Conservation (phyloP, 179 eudicot species). For the Corrigiola litoralis region DNA sequence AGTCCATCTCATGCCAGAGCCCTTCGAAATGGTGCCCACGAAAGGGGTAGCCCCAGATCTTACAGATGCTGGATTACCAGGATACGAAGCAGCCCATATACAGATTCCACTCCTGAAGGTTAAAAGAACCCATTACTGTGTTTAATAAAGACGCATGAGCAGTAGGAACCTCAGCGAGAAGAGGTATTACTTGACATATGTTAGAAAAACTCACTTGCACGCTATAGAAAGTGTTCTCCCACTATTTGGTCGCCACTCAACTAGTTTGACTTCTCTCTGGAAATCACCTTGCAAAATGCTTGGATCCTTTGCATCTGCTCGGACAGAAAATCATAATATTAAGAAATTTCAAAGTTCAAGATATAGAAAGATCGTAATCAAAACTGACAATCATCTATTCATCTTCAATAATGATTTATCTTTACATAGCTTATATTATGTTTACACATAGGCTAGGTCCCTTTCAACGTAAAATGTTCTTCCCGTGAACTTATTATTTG, state of each 20-base stretch:
- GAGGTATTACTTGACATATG: too few species aligned
- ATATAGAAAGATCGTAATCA: too few species aligned
- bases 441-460: not conserved
- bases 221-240: conserved; percentile 92
- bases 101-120: conserved; percentile 82
- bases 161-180: not conserved
- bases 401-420: too few species aligned
- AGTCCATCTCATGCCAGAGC: conserved; percentile 81
- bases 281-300: conserved; percentile 69
- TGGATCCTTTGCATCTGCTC: conserved; percentile 67
- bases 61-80: conserved; percentile 86
- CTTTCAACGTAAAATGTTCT: not conserved
- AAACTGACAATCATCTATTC: too few species aligned
- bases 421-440: not conserved
- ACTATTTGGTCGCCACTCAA: conserved; percentile 97
- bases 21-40: conserved; percentile 65
- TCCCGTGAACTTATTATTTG: not conserved
- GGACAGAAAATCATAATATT: conserved; percentile 7
- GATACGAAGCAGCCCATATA: conserved; percentile 92
- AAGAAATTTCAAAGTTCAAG: not conserved
- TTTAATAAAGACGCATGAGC: not conserved
- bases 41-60: conserved; percentile 75
- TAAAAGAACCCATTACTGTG: conserved; percentile 7
- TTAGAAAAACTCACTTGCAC: conserved; percentile 67
- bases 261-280: conserved; percentile 70